phyloP scores from a whole-genome alignment of 2,329 filamentous ascomycete genomes.

The Trichophyton mentagrophytes region DNA sequence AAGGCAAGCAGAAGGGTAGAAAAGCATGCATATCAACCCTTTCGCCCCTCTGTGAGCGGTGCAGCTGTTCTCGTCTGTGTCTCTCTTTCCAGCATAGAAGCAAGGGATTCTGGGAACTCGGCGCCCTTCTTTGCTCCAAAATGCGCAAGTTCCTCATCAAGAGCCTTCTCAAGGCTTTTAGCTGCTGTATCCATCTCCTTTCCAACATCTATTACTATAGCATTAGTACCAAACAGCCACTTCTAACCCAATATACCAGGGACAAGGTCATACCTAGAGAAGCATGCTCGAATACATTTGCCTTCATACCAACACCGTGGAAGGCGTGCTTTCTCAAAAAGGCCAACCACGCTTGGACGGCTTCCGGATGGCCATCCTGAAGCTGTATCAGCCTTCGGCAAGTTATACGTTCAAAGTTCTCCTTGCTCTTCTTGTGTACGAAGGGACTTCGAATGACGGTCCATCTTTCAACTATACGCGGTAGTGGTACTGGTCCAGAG shows the following conservation, averaged over 20 bases:
- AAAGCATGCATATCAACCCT: conserved; percentile 13
- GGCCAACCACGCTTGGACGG: conserved; percentile 81
- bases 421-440: conserved; percentile 92
- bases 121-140: conserved; percentile 30
- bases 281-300: conserved; percentile 85
- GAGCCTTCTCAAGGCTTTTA: conserved; percentile 27
- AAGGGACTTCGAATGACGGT: conserved; percentile 82
- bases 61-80: conserved; percentile 25
- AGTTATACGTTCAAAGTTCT: conserved; percentile 93
- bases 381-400: conserved; percentile 79
- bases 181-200: conserved; percentile 29
- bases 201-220: conserved; percentile 24
- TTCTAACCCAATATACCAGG: conserved; percentile 5
- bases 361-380: conserved; percentile 77
- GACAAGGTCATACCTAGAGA: conserved; percentile 46
- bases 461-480: conserved; percentile 81
- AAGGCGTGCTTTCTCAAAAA: conserved; percentile 87
- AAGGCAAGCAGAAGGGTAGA: background rate
- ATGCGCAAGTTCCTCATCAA: conserved; percentile 29
- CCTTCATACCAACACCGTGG: conserved; percentile 97
- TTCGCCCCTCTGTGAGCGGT: conserved; percentile 24
- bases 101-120: conserved; percentile 19
- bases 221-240: conserved; percentile 7
- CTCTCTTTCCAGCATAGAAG: conserved; percentile 27
- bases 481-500: conserved; percentile 72